Conservation (phyloP, 352 stramenopile species). For the Phytophthora litchii region DNA sequence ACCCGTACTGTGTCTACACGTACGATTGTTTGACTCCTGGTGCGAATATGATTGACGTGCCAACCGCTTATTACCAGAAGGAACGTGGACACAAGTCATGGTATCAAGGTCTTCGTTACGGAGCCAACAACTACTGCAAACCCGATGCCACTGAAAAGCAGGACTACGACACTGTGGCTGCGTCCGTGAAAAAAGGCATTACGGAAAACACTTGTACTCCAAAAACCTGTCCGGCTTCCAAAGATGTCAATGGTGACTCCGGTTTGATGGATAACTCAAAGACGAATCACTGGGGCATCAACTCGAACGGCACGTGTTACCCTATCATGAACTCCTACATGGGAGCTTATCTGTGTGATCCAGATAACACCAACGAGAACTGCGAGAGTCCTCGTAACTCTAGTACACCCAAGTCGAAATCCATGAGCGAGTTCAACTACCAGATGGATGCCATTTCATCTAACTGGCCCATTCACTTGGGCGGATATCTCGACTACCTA, state of each 20-base stretch:
- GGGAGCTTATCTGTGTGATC: slow-evolving; percentile 56
- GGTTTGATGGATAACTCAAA: slow-evolving; percentile 46
- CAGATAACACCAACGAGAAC: slow-evolving; percentile 48
- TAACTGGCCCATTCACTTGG: slow-evolving; percentile 65
- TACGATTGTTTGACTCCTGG: slow-evolving; percentile 52
- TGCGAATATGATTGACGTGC: slow-evolving; percentile 55
- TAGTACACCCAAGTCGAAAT: slow-evolving; percentile 44
- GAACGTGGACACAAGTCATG: slow-evolving; percentile 57
- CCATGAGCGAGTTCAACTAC: slow-evolving; percentile 77
- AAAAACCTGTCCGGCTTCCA: slow-evolving; percentile 51
- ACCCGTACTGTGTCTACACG: slow-evolving; percentile 52
- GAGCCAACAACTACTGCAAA: slow-evolving; percentile 58
- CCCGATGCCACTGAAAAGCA: slow-evolving; percentile 39
- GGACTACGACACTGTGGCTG: slow-evolving; percentile 48
- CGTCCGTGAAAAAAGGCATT: slow-evolving; percentile 55
- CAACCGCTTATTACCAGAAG: slow-evolving; percentile 46
- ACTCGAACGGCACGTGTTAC: slow-evolving; percentile 53
- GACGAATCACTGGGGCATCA: slow-evolving; percentile 57
- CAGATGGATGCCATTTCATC: slow-evolving; percentile 70
- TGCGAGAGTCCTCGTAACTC: slow-evolving; percentile 55
- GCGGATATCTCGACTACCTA: slow-evolving; percentile 54
- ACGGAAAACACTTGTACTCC: slow-evolving; percentile 51
- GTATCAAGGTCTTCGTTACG: slow-evolving; percentile 75
- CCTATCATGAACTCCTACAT: slow-evolving; percentile 56
- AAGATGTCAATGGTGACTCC: slow-evolving; percentile 55